These are phyloP conservation scores for Mycena metata DNA, from an alignment of 768 basidiomycete species.

Conservation along the genomic window DNA sequence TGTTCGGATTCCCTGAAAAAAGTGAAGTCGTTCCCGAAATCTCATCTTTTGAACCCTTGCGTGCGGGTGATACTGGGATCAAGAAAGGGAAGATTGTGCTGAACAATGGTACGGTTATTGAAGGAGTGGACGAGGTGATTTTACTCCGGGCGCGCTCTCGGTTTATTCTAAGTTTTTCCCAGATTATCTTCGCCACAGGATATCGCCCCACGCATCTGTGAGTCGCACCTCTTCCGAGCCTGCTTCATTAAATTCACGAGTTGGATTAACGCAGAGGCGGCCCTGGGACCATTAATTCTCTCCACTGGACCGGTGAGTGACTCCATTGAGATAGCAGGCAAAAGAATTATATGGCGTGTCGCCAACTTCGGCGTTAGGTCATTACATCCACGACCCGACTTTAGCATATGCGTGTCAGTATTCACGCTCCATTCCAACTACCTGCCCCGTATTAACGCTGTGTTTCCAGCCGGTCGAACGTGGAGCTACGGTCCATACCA, in stretches of 20 bases:
- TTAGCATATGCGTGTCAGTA: constrained; percentile 42
- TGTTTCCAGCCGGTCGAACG: background rate
- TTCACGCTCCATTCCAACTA: background rate
- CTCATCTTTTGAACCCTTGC: constrained; percentile 40
- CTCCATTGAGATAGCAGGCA: too few relatives aligned
- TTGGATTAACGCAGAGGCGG: constrained; percentile 27
- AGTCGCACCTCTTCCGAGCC: too few relatives aligned
- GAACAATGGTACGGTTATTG: constrained; percentile 44
- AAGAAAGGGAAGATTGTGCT: constrained; percentile 42
- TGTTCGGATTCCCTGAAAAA: constrained; percentile 40
- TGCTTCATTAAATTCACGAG: too few relatives aligned
- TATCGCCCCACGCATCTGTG: constrained; percentile 47
- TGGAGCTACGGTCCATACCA: constrained; percentile 38
- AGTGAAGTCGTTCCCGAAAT: constrained; percentile 48
- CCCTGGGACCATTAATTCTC: background rate
- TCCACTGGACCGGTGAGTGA: constrained; percentile 38
- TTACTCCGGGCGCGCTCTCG: too few relatives aligned
- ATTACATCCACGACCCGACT: constrained; percentile 51
- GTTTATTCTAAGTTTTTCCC: background rate
- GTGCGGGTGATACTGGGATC: constrained; percentile 30
- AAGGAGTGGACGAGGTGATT: constrained; percentile 44
- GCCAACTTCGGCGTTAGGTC: constrained; percentile 52
- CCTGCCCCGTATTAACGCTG: background rate
- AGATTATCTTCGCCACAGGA: constrained; percentile 47
- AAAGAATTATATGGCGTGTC: too few relatives aligned